Base-by-base conservation (phyloP, 495 filamentous ascomycete genomes). In the Penicillium chermesinum region DNA sequence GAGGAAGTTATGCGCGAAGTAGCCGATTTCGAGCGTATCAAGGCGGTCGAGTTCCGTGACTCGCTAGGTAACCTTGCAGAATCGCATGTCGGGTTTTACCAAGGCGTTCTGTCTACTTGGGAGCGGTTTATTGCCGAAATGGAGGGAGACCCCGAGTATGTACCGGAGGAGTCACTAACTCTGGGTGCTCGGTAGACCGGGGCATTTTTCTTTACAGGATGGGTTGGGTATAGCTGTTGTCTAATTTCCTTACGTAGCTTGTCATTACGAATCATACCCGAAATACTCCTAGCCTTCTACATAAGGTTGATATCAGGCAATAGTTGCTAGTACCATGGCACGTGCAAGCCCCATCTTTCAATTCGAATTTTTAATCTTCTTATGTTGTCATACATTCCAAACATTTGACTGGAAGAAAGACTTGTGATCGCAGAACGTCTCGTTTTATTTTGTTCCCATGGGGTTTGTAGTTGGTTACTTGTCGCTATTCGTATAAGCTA, bases 1-100 rank as follows among this genome's bases (percentile, higher is more conserved):
- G 89, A 96, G 56, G 88, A 96, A 69, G 90, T 95, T 17, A 83
- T 96, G 7, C 84, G 84, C 41, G 93, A 98, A 72, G 87, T 95
- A 2, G 81, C 75, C 12, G 91, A 95, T 63, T 98, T 98, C 63
- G 93, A 97, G 71, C 80, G 90, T 36, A 96, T 97, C 77, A 98
- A 98, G 70, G 81, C 86, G 20, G 75, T 86, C 44, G 93, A 98
- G 73, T 91, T 98, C 65, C 87, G 87, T 57, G 81, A 87, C 54
- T 89, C 89, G 41, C 75, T 97, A 50, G 87, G 87, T 10, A 80
- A 77, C 19, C 70, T 97, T 37, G 89, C 91, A 7, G 87, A 89
- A 54, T 81, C 86, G 38, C 88, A 98, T 61, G 83, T 94, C 49
- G 81, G 84, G 7, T 97, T 96, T 58, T 97, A 95, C 58, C 78